Base-by-base conservation (phyloP, 805 yeast genomes). In the Metschnikowia kofuensis region DNA sequence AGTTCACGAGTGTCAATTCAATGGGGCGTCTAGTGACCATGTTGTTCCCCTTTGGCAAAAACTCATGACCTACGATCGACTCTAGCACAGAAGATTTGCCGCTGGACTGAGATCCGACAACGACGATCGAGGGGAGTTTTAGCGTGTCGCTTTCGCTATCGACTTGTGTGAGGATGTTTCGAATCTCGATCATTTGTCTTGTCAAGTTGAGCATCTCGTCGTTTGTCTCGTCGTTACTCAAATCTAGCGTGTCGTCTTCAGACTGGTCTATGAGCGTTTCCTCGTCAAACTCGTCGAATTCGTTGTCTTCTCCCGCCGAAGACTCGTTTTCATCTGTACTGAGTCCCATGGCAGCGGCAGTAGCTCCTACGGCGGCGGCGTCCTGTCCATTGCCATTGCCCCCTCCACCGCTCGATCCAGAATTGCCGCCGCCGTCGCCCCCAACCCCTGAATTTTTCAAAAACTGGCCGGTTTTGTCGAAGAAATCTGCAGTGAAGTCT, bases 1-100 rank as follows among this genome's bases (percentile, higher is more conserved):
- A 82, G 63, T 94, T 91, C 8, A 94, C 85, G 42, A 94, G 74
- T 0, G 99, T 95, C 55, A 94, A 76, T 69, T 94, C 99, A 41
- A 94, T 92, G 1, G 99, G 99, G 59, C 99, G 79, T 66, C 98
- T 81, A 0, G 99, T 94, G 32, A 95, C 99, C 99, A 94, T 95
- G 64, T 95, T 94, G 38, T 89, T 82, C 31, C 99, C 99, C 67
- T 94, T 94, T 34, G 99, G 99, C 49, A 94, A 72, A 58, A 94
- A 94, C 64, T 94, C 97, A 58, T 88, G 96, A n/a, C 99, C 99
- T 6, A 94, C 99, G 49, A 94, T 87, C 7, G 97, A 82, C 66
- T 94, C 99, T 42, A 94, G 76, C 1, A 94, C 99, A 1, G 98
- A 92, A 0, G 97, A 89, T 66, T 94, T 94, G 40, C 99, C 99